Percentiles rank a stretch among this genome's conserved stretches.
These are phyloP conservation scores for Blastobotrys americana DNA, from an alignment of 805 yeast species.

Conservation along the genomic window DNA sequence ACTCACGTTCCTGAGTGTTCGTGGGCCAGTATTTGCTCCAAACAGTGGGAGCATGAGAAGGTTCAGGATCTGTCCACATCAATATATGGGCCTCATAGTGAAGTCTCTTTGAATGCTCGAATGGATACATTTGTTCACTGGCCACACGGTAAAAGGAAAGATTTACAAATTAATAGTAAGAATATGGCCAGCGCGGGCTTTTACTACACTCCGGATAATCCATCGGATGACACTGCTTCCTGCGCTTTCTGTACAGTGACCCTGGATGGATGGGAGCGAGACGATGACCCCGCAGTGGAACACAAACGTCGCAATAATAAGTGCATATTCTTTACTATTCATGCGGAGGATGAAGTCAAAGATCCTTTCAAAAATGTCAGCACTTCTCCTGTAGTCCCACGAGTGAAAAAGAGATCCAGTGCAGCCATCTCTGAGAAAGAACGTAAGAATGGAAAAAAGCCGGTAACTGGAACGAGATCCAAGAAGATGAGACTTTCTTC, in stretches of 20 bases:
- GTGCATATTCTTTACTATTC: constrained; percentile 36
- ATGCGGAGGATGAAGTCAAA: not conserved
- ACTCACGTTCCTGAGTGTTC: constrained; percentile 32
- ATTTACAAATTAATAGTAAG: constrained; percentile 22
- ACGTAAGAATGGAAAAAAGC: not conserved
- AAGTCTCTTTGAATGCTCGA: constrained; percentile 18
- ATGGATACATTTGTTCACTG: constrained; percentile 31
- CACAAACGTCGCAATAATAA: constrained; percentile 41
- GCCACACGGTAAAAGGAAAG: constrained; percentile 37
- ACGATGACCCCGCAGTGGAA: constrained; percentile 56
- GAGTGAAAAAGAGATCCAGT: not conserved
- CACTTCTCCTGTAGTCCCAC: not conserved
- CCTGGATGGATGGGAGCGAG: constrained; percentile 63
- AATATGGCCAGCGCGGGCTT: constrained; percentile 58
- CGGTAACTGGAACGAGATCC: too few relatives aligned
- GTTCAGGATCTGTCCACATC: constrained; percentile 1
- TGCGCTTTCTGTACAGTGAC: constrained; percentile 61
- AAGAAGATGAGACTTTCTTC: not conserved
- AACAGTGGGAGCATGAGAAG: constrained; percentile 17
- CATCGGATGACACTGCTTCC: constrained; percentile 47
- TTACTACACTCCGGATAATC: constrained; percentile 44
- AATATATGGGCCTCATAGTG: constrained; percentile 21
- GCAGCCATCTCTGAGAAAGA: not conserved
- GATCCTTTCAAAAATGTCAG: not conserved
- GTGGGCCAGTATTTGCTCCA: constrained; percentile 26